A percentile compares a stretch with the other conserved stretches of the same genome.
Evolutionary conservation across 805 yeast genomes (phyloP).

Genomic region (Lipomyces orientalis): DNA sequence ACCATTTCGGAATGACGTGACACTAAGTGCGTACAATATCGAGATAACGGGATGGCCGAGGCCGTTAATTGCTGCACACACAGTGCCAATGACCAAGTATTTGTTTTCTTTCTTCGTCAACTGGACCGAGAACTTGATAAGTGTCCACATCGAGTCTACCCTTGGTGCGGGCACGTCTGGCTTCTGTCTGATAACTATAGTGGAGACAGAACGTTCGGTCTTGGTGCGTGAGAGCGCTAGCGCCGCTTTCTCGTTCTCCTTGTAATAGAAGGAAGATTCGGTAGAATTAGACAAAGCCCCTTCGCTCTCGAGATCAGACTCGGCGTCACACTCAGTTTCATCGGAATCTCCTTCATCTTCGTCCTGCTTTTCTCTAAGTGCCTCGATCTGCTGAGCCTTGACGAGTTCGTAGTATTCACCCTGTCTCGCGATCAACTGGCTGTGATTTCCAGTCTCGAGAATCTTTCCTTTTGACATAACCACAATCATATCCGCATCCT

Average conservation of each 20-base stretch:
- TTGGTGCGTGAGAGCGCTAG: conserved; percentile 7
- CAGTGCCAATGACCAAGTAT: conserved; percentile 16
- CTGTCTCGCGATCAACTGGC: conserved; percentile 38
- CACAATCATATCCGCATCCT: conserved; percentile 55
- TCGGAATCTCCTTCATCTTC: conserved; percentile 47
- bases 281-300: conserved; percentile 1
- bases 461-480: conserved; percentile 54
- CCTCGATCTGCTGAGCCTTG: conserved; percentile 40
- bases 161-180: neutral
- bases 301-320: conserved; percentile 7
- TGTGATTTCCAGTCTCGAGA: conserved; percentile 48
- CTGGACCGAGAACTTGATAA: conserved; percentile 16
- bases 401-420: conserved; percentile 42
- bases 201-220: conserved; percentile 20
- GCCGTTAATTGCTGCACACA: conserved; percentile 21
- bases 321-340: conserved; percentile 40
- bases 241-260: conserved; percentile 9
- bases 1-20: conserved; percentile 17
- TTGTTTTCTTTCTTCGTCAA: conserved; percentile 14
- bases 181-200: neutral
- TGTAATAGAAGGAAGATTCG: conserved; percentile 16
- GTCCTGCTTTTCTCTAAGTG: conserved; percentile 21
- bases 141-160: conserved; percentile 13
- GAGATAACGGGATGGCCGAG: conserved; percentile 20
- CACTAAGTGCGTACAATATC: conserved; percentile 19